Evolutionary conservation across 2,329 filamentous ascomycete species (phyloP).

Genomic region (Neopestalotiopsis clavispora): DNA sequence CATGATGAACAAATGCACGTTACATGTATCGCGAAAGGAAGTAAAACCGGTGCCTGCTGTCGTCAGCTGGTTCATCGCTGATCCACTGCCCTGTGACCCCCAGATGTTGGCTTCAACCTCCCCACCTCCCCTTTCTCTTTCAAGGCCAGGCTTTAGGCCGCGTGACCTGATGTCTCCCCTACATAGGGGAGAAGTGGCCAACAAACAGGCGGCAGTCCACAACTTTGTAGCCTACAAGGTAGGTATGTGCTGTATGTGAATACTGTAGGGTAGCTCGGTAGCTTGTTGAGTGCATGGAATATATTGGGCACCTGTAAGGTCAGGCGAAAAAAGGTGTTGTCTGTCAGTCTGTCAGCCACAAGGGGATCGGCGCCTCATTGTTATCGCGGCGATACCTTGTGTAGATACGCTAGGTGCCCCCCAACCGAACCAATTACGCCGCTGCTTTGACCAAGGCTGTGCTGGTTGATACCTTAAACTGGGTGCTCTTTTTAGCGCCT

Average conservation of each 20-base stretch:
- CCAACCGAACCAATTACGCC: slow-evolving; percentile 4
- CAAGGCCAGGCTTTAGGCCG: not conserved
- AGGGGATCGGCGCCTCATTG: not conserved
- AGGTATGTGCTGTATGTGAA: no score
- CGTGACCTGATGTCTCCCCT: not conserved
- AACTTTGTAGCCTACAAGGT: no score
- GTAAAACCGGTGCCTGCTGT: not conserved
- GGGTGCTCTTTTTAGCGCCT: not conserved
- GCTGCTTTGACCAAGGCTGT: slow-evolving; percentile 12
- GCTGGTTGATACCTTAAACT: not conserved
- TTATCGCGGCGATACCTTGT: not conserved
- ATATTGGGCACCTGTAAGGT: not conserved
- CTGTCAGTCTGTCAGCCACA: slow-evolving; percentile 3
- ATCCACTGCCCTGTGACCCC: slow-evolving; percentile 1
- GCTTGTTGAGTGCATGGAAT: no score
- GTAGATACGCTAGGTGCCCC: not conserved
- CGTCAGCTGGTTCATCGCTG: not conserved
- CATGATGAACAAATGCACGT: not conserved
- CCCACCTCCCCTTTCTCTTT: not conserved
- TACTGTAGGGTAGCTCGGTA: no score
- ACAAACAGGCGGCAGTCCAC: no score
- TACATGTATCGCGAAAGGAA: not conserved
- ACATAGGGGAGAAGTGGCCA: no score
- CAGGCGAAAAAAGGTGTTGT: not conserved
- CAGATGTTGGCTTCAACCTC: not conserved